These are phyloP conservation scores for Gryganskiella cystojenkinii DNA, from an alignment of 192 early-diverging fungal genomes.

Conservation along the genomic window DNA sequence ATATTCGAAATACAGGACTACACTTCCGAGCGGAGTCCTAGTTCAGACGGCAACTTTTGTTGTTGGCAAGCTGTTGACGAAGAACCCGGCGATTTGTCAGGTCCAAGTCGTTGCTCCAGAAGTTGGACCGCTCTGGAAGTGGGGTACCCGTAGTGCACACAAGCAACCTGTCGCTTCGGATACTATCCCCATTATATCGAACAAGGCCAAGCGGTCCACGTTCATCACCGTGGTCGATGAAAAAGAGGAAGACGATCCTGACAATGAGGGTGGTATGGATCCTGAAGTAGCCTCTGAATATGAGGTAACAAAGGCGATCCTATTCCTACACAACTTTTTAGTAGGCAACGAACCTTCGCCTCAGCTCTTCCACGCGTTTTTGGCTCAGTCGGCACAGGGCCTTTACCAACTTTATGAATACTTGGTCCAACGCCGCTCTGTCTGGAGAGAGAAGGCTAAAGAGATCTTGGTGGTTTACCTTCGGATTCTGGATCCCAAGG, in stretches of 20 bases:
- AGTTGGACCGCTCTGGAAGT: conserved; percentile 43
- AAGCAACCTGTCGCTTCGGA: conserved; percentile 16
- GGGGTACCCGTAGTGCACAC: conserved; percentile 28
- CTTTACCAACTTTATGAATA: conserved; percentile 69
- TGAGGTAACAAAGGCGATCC: conserved; percentile 56
- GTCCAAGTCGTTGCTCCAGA: conserved; percentile 58
- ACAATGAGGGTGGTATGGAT: conserved; percentile 39
- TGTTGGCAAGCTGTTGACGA: conserved; percentile 59
- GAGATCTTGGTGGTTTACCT: conserved; percentile 63
- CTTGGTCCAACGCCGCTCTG: conserved; percentile 51
- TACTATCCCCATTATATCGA: conserved; percentile 11
- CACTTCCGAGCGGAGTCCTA: conserved; percentile 27
- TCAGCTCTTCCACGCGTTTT: conserved; percentile 63
- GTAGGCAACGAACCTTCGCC: conserved; percentile 71
- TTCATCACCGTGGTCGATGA: conserved; percentile 6
- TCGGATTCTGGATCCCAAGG: conserved; percentile 52
- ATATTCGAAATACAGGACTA: conserved; percentile 2
- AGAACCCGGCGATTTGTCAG: conserved; percentile 59
- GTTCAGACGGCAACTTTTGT: conserved; percentile 63
- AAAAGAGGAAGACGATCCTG: conserved; percentile 14
- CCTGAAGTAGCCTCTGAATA: conserved; percentile 53
- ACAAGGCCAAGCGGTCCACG: neutral
- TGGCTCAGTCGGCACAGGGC: conserved; percentile 60
- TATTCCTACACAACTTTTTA: conserved; percentile 64
- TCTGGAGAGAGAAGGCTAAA: conserved; percentile 54